These are phyloP conservation scores for Boeremia lycopersici DNA, from an alignment of 2,329 filamentous ascomycete species.

Conservation along the genomic window DNA sequence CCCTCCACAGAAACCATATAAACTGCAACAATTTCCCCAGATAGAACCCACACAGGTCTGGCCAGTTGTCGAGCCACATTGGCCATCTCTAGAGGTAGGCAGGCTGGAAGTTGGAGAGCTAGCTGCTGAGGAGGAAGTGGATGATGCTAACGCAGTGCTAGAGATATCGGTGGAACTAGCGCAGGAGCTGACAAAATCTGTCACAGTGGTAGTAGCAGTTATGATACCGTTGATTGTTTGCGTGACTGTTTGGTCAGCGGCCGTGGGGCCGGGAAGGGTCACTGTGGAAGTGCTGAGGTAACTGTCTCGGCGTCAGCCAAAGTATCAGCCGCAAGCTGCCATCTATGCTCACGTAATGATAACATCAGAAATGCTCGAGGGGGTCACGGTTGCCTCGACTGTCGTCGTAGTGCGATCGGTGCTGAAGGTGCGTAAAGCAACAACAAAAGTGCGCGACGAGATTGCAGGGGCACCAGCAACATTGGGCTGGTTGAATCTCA, in stretches of 20 bases:
- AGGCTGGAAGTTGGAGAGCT: constrained; percentile 3
- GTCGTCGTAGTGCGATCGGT: constrained; percentile 15
- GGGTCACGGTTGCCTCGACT: constrained; percentile 8
- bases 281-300: constrained; percentile 11
- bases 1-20: constrained; percentile 47
- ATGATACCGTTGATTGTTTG: constrained; percentile 2
- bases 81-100: constrained; percentile 13
- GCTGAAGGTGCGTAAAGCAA: constrained; percentile 18
- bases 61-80: constrained; percentile 12
- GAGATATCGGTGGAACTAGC: background rate
- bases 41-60: constrained; percentile 12
- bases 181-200: constrained; percentile 4
- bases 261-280: constrained; percentile 2
- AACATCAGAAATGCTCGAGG: constrained; percentile 3
- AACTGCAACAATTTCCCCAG: constrained; percentile 20
- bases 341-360: constrained; percentile 14
- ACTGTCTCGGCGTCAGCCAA: constrained; percentile 1
- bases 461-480: constrained; percentile 17
- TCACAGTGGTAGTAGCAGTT: constrained; percentile 5
- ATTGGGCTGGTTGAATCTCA: constrained; percentile 22
- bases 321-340: too few species aligned
- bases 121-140: background rate
- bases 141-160: background rate
- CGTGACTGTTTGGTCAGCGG: constrained; percentile 6
- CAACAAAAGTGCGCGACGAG: constrained; percentile 18